These are phyloP conservation scores for Exophiala aquamarina DNA, from an alignment of 2,329 filamentous ascomycete species.

Conservation along the genomic window DNA sequence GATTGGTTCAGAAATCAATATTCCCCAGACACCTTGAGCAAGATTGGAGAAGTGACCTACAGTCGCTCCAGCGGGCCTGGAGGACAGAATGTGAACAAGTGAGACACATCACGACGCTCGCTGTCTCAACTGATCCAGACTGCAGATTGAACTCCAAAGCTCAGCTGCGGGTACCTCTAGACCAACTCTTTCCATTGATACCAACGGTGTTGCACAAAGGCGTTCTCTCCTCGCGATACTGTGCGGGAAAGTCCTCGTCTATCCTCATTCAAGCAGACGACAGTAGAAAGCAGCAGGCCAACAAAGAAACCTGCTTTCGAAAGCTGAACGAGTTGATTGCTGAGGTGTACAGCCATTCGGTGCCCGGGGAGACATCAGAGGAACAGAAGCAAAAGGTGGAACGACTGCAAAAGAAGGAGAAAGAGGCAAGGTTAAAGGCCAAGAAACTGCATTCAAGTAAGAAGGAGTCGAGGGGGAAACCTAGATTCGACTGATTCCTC, in stretches of 20 bases:
- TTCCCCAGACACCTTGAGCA: conserved; percentile 55
- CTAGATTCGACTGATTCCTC: conserved; percentile 23
- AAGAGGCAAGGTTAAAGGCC: conserved; percentile 55
- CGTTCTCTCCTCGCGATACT: conserved; percentile 56
- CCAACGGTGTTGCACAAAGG: conserved; percentile 54
- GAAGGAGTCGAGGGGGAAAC: conserved; percentile 46
- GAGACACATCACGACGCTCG: conserved; percentile 26
- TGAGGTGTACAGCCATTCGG: conserved; percentile 48
- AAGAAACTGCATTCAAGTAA: conserved; percentile 65
- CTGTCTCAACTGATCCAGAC: background rate
- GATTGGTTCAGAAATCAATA: conserved; percentile 58
- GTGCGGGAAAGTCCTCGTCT: conserved; percentile 52
- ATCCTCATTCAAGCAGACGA: conserved; percentile 65
- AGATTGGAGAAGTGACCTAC: conserved; percentile 60
- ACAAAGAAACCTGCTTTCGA: conserved; percentile 59
- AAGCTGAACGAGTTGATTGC: conserved; percentile 58
- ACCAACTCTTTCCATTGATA: conserved; percentile 53
- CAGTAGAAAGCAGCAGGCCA: conserved; percentile 60
- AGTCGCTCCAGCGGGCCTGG: conserved; percentile 65
- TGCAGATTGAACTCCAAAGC: conserved; percentile 66
- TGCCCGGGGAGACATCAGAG: conserved; percentile 62
- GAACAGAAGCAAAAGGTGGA: conserved; percentile 57
- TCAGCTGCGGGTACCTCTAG: conserved; percentile 58
- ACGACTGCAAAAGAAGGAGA: conserved; percentile 57
- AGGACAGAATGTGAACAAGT: conserved; percentile 71